Evolutionary conservation across 1,139 yeast genomes (phyloP).

Genomic region (Casaregolazyma lundiana): DNA sequence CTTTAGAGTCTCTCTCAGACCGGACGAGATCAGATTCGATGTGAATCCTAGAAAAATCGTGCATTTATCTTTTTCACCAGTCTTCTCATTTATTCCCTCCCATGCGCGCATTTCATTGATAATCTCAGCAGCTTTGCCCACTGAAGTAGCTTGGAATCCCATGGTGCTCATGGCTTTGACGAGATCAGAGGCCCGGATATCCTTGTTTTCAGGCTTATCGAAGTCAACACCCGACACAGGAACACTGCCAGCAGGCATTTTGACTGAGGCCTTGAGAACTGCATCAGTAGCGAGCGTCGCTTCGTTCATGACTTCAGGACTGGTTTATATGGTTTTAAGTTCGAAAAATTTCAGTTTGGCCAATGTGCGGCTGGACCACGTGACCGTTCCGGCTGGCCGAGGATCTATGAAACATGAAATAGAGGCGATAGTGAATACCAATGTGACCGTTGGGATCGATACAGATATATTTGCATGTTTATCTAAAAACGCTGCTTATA

Average conservation of each 20-base stretch:
- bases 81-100: constrained; percentile 85
- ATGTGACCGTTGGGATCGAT: no score
- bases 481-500: no score
- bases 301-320: constrained; percentile 13
- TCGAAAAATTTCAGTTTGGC: constrained; percentile 3
- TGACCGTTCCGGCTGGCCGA: not conserved
- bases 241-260: constrained; percentile 74
- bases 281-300: constrained; percentile 48
- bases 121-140: constrained; percentile 84
- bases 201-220: constrained; percentile 55
- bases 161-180: constrained; percentile 79
- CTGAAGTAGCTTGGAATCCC: constrained; percentile 97
- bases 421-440: no score
- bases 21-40: constrained; percentile 92
- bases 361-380: no score
- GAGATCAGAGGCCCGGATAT: constrained; percentile 74
- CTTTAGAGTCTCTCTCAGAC: constrained; percentile 84
- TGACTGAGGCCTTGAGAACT: constrained; percentile 78
- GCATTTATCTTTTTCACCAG: constrained; percentile 63
- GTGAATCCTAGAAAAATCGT: constrained; percentile 96
- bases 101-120: constrained; percentile 87
- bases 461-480: no score
- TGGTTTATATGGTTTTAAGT: not conserved
- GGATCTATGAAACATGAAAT: no score
- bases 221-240: constrained; percentile 87